These are phyloP conservation scores for Lachancea waltii DNA, from an alignment of 805 yeast species.

Conservation along the genomic window DNA sequence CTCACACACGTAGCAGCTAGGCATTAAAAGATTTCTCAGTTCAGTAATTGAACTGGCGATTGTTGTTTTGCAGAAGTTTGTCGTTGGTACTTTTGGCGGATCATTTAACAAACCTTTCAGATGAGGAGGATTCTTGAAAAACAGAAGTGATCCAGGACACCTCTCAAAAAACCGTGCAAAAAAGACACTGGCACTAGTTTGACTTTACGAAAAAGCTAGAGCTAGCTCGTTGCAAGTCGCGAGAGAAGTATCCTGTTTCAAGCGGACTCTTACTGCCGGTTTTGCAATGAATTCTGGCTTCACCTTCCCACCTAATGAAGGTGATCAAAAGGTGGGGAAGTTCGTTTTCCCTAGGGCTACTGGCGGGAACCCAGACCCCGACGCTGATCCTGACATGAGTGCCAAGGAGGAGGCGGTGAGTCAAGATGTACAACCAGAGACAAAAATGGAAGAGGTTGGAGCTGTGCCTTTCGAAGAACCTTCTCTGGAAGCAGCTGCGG, in stretches of 20 bases:
- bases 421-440: background rate
- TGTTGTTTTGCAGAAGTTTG: too few species aligned
- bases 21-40: too few species aligned
- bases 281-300: constrained; percentile 24
- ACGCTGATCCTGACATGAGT: too few species aligned
- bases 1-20: too few species aligned
- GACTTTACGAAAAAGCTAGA: background rate
- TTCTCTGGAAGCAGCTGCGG: constrained; percentile 6
- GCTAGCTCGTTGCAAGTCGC: too few species aligned
- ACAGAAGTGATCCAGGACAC: background rate
- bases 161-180: background rate
- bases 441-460: background rate
- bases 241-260: too few species aligned
- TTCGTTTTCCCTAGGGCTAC: constrained; percentile 11
- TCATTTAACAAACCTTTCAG: too few species aligned
- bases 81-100: too few species aligned
- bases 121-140: background rate
- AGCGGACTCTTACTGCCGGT: background rate
- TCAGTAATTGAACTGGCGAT: too few species aligned
- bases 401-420: background rate
- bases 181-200: background rate
- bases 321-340: background rate
- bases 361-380: too few species aligned
- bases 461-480: too few species aligned
- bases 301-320: constrained; percentile 19